A percentile compares a stretch with the other conserved stretches of the same genome.
Conservation (phyloP, 441 rosid species). For the Capsella rubella region DNA sequence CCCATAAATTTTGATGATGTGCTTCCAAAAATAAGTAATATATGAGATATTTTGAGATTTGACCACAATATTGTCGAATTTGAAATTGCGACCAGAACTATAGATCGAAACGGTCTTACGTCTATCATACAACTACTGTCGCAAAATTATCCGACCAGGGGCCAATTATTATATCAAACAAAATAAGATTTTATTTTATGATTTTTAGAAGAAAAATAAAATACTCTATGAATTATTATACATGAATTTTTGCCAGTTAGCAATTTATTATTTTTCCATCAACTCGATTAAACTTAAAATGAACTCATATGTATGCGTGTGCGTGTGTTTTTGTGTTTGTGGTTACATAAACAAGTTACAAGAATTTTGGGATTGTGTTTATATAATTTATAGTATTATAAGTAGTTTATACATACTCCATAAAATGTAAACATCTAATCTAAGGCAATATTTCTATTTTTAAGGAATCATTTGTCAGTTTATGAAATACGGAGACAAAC, state of each 20-base stretch:
- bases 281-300: constrained; percentile 8
- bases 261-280: constrained; percentile 30
- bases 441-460: constrained; percentile 37
- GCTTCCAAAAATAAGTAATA: not conserved
- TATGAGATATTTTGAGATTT: constrained; percentile 32
- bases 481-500: constrained; percentile 31
- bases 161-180: constrained; percentile 27
- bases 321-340: constrained; percentile 37
- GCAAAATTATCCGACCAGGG: constrained; percentile 40
- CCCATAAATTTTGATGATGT: constrained; percentile 22
- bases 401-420: not conserved
- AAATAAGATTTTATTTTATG: not conserved
- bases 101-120: constrained; percentile 38
- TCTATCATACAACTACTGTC: constrained; percentile 37
- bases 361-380: constrained; percentile 45
- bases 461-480: constrained; percentile 45
- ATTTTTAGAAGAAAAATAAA: not conserved
- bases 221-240: constrained; percentile 13
- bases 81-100: constrained; percentile 25
- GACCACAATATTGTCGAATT: constrained; percentile 35
- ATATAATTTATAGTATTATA: constrained; percentile 27
- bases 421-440: not conserved
- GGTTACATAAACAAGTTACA: constrained; percentile 44
- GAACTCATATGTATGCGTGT: constrained; percentile 42
- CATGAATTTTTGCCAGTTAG: constrained; percentile 6